Percentiles rank a stretch among this genome's conserved stretches.
phyloP scores from a whole-genome alignment of 495 filamentous ascomycete species.

The Xeromyces bisporus region DNA sequence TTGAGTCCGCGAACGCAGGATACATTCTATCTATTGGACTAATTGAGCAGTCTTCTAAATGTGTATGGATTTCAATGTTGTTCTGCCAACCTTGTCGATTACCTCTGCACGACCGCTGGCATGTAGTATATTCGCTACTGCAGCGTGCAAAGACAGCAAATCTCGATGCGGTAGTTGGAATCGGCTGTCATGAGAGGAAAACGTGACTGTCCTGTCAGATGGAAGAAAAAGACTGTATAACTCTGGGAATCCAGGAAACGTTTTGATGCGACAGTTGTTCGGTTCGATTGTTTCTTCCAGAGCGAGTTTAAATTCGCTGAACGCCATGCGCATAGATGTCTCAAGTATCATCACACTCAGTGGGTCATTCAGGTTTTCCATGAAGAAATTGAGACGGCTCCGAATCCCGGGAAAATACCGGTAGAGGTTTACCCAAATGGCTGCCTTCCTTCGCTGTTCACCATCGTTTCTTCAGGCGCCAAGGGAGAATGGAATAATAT shows the following conservation, averaged over 20 bases:
- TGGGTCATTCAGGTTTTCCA: not conserved
- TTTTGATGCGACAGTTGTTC: not conserved
- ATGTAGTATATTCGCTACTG: conserved; percentile 1
- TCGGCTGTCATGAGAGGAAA: conserved; percentile 1
- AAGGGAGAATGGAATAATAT: not conserved
- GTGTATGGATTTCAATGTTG: too few relatives aligned
- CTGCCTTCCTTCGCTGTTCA: not conserved
- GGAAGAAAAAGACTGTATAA: not conserved
- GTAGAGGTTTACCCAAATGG: not conserved
- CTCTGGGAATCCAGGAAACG: not conserved
- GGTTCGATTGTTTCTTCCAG: not conserved
- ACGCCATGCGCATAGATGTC: not conserved
- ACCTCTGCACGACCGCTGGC: not conserved
- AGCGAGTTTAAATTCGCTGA: not conserved
- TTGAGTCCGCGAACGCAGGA: too few relatives aligned
- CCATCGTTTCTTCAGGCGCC: not conserved
- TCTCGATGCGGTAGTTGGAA: not conserved
- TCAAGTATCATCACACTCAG: not conserved
- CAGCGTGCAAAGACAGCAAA: not conserved
- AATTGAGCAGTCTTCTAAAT: too few relatives aligned
- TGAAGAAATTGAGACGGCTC: not conserved
- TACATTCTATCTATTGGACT: too few relatives aligned
- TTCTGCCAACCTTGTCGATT: conserved; percentile 1
- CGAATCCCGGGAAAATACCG: not conserved
- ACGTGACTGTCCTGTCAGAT: not conserved